phyloP scores from a whole-genome alignment of 345 rosid species.

The Limnanthes douglasii region DNA sequence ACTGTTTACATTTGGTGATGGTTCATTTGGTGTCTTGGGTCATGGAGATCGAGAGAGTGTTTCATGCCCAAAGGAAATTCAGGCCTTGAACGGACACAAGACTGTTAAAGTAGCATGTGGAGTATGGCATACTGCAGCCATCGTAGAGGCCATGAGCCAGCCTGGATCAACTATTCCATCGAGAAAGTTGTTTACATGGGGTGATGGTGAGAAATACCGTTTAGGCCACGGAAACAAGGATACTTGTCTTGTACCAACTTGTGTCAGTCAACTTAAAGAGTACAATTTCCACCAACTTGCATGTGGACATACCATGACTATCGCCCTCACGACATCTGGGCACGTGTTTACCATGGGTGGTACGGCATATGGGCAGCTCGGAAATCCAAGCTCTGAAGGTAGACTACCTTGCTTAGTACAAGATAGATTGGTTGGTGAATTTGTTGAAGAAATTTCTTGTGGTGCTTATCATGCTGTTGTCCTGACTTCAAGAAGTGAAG shows the following conservation, averaged over 20 bases:
- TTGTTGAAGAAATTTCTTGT: constrained; percentile 84
- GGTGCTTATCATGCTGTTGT: constrained; percentile 84
- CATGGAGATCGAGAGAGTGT: constrained; percentile 79
- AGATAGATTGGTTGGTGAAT: constrained; percentile 81
- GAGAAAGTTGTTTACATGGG: constrained; percentile 90
- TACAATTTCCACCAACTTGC: constrained; percentile 84
- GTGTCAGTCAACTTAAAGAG: constrained; percentile 76
- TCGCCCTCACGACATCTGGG: constrained; percentile 90
- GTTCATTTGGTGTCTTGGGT: constrained; percentile 76
- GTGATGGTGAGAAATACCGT: constrained; percentile 82
- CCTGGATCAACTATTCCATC: constrained; percentile 34
- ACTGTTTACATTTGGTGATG: constrained; percentile 89
- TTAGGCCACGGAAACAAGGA: constrained; percentile 92
- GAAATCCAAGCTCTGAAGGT: constrained; percentile 54
- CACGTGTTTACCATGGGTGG: constrained; percentile 90
- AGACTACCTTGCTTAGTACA: constrained; percentile 67
- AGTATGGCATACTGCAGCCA: constrained; percentile 93
- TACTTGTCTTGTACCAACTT: constrained; percentile 61
- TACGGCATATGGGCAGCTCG: constrained; percentile 62
- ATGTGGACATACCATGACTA: constrained; percentile 75
- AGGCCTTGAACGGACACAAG: constrained; percentile 47
- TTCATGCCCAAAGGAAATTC: constrained; percentile 67
- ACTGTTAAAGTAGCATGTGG: constrained; percentile 87
- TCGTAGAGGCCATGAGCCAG: constrained; percentile 69
- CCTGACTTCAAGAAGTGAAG: constrained; percentile 85